These are phyloP conservation scores for Sisymbrium altissimum DNA, from an alignment of 345 rosid species.

Conservation along the genomic window DNA sequence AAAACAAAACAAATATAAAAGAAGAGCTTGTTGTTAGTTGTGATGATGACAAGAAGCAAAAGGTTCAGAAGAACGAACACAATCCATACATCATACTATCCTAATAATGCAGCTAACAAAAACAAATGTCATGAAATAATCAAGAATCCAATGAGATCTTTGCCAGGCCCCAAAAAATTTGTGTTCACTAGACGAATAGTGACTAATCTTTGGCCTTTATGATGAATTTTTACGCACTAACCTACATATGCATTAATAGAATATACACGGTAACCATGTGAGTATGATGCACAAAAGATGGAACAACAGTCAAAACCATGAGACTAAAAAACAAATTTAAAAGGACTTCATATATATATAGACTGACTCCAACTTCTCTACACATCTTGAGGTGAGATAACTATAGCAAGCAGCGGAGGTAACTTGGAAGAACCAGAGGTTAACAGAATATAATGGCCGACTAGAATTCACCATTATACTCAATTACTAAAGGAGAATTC, in stretches of 20 bases:
- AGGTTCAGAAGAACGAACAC: constrained; percentile 23
- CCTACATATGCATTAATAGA: neutral
- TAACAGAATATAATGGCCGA: neutral
- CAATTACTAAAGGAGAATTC: neutral
- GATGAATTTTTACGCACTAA: constrained; percentile 1
- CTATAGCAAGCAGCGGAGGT: neutral
- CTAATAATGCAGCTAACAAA: constrained; percentile 15
- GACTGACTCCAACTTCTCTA: neutral
- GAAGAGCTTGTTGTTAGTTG: constrained; percentile 4
- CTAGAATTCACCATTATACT: neutral
- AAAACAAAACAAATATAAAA: constrained; percentile 2
- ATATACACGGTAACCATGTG: constrained; percentile 20
- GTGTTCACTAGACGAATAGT: constrained; percentile 1
- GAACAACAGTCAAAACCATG: constrained; percentile 12
- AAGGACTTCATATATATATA: neutral
- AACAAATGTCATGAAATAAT: neutral
- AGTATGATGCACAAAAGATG: constrained; percentile 9
- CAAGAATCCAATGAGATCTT: constrained; percentile 33
- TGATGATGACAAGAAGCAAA: constrained; percentile 33
- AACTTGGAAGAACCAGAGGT: neutral
- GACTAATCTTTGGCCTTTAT: constrained; percentile 13
- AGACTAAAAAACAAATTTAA: neutral
- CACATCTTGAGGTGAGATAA: neutral
- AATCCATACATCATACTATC: constrained; percentile 8
- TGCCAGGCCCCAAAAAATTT: constrained; percentile 18